These are phyloP conservation scores for Nemania sp. DNA, from an alignment of 2,329 filamentous ascomycete genomes.

Conservation along the genomic window DNA sequence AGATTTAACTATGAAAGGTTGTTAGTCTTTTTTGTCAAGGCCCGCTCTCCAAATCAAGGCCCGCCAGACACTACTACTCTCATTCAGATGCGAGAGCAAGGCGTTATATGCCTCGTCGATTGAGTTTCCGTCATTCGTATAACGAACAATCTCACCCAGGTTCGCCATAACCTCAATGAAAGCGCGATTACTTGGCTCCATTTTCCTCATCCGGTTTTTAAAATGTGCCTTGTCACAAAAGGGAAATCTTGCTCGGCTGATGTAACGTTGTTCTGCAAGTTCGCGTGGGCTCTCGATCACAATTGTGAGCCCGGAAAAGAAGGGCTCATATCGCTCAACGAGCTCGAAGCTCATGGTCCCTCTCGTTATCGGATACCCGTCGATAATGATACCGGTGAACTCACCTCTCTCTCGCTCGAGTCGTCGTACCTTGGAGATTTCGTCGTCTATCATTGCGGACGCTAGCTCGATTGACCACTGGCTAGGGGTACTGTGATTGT, in stretches of 20 bases:
- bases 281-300: constrained; percentile 6
- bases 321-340: background rate
- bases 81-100: background rate
- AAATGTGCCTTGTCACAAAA: background rate
- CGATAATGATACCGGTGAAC: constrained; percentile 10
- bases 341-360: background rate
- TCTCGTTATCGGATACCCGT: constrained; percentile 8
- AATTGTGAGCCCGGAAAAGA: constrained; percentile 10
- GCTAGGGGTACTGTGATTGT: background rate
- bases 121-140: background rate
- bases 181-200: background rate
- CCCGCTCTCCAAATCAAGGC: background rate
- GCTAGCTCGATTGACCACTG: background rate
- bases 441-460: constrained; percentile 1
- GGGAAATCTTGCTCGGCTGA: background rate
- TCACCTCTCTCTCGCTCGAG: background rate
- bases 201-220: background rate
- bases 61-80: background rate
- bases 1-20: too few species aligned
- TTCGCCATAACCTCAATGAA: constrained; percentile 11
- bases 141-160: constrained; percentile 5
- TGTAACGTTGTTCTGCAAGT: constrained; percentile 3
- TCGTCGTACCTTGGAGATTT: background rate
- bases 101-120: background rate
- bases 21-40: too few species aligned